Evolutionary conservation across 352 stramenopile genomes (phyloP), one percentile per base, ranked within the genome.

Genomic region (Lagenidium giganteum): DNA sequence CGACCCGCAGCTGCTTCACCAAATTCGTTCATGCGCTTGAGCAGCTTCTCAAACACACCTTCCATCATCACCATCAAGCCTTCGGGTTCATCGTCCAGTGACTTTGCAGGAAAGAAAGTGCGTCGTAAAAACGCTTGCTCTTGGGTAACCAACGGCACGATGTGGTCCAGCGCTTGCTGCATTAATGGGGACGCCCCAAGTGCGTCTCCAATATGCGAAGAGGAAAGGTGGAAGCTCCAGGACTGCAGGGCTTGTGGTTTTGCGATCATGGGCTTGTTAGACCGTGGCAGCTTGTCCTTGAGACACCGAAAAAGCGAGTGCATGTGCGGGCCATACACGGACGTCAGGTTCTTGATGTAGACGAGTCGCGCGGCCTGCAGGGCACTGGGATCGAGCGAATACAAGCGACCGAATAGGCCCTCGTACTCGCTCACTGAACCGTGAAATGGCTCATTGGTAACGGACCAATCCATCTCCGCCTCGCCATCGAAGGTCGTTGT

Each of bases 11-110:
- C 70, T 1, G 67, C 67, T 52, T 90, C 78, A 7, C 70, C 78
- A 47, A 88, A 90, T 8, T 90, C 78, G 21, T 47, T 69, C 44
- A 87, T 52, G 0, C 74, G 65, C 51, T 87, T 87, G 25, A 85
- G 64, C 22, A 77, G 40, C 39, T 90, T 90, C 12, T 90, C 78
- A 34, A 86, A 88, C 8, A 88, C 51, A 8, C 32, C 57, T 47
- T 90, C 78, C 60, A 90, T 80, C 42, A 81, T 54, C 7, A 70
- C 18, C 9, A 61, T 69, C 7, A 85, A 42, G 3, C 80, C 75
- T 14, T 85, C 75, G 3, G 67, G 57, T 30, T 65, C 47, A 26
- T 32, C 48, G 14, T 65, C 43, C 12, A 70, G 45, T 18, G 11
- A 31, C 23, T 13, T 27, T 3, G 40, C 14, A 6, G 65, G 48